These are phyloP conservation scores for Neurospora sp. DNA, from an alignment of 495 filamentous ascomycete species.

Conservation along the genomic window DNA sequence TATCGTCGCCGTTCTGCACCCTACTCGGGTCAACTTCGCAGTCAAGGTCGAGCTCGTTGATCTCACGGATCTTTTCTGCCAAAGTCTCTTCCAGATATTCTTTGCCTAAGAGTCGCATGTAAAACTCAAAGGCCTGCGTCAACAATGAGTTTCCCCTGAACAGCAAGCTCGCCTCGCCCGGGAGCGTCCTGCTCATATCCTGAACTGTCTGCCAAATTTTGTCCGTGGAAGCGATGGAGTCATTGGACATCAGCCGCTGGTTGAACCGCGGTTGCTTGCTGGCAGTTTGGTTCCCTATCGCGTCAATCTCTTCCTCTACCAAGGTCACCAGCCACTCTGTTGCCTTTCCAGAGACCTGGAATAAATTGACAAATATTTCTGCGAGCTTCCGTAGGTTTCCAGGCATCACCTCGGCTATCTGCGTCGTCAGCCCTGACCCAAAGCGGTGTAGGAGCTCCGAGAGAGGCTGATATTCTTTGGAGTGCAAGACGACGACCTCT, in stretches of 20 bases:
- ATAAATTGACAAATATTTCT: conserved; percentile 86
- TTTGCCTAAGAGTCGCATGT: conserved; percentile 90
- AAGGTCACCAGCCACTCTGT: conserved; percentile 87
- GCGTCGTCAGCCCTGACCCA: conserved; percentile 68
- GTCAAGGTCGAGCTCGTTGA: conserved; percentile 78
- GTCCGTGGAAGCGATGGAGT: conserved; percentile 52
- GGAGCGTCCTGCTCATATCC: conserved; percentile 53
- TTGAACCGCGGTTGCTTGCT: conserved; percentile 65
- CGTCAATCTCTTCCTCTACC: conserved; percentile 95
- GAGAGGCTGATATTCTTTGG: conserved; percentile 73
- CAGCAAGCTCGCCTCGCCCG: conserved; percentile 82
- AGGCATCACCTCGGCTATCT: conserved; percentile 72
- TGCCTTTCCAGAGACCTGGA: conserved; percentile 83
- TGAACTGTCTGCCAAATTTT: conserved; percentile 45
- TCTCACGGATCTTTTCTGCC: conserved; percentile 71
- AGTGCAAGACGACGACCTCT: conserved; percentile 80
- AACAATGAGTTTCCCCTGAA: conserved; percentile 93
- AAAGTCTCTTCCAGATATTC: conserved; percentile 89
- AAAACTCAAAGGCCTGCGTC: conserved; percentile 85
- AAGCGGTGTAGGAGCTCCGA: conserved; percentile 81
- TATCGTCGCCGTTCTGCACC: conserved; percentile 58
- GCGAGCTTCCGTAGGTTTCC: conserved; percentile 68
- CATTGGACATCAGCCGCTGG: conserved; percentile 66
- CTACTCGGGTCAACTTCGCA: conserved; percentile 91
- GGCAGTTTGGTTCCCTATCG: conserved; percentile 66